Percentiles rank a stretch among this genome's conserved stretches.
Evolutionary conservation across 2,329 filamentous ascomycete genomes (phyloP).

Genomic region (Huntiella omanensis): DNA sequence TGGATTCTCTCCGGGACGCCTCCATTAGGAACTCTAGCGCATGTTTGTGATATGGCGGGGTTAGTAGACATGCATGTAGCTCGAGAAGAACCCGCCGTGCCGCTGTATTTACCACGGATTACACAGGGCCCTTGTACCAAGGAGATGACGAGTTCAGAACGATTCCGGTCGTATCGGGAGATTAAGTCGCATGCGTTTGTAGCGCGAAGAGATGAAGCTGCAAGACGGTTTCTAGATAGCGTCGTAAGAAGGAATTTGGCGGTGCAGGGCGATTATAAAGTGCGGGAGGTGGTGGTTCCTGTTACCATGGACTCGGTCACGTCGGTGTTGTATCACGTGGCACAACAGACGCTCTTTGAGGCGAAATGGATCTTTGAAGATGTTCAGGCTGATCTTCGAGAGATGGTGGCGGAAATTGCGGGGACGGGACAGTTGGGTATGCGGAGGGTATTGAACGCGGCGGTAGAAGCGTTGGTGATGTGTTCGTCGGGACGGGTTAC

Average conservation of each 20-base stretch:
- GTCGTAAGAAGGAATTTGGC: constrained; percentile 19
- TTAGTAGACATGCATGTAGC: constrained; percentile 23
- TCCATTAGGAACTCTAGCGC: constrained; percentile 19
- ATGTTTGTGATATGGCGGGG: constrained; percentile 19
- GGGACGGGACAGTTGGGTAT: constrained; percentile 1
- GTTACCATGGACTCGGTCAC: constrained; percentile 16
- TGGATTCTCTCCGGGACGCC: constrained; percentile 28
- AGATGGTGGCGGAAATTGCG: constrained; percentile 5
- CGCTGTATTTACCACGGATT: constrained; percentile 20
- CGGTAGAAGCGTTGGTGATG: constrained; percentile 6
- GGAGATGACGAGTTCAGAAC: constrained; percentile 18
- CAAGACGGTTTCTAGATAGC: constrained; percentile 16
- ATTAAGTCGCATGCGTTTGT: constrained; percentile 20
- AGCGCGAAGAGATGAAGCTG: constrained; percentile 19
- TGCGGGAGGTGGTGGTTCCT: constrained; percentile 13
- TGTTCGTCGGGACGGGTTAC: constrained; percentile 5
- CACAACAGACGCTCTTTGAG: constrained; percentile 17
- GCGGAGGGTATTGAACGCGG: constrained; percentile 1
- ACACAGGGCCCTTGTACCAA: constrained; percentile 18
- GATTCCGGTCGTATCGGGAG: constrained; percentile 17
- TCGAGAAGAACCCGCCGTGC: constrained; percentile 17
- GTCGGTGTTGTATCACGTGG: constrained; percentile 15
- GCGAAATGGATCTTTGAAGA: constrained; percentile 16
- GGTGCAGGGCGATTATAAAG: constrained; percentile 13
- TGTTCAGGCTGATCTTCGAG: constrained; percentile 8